phyloP scores from a whole-genome alignment of 148 eudicot species.

The Linanthus parryae region DNA sequence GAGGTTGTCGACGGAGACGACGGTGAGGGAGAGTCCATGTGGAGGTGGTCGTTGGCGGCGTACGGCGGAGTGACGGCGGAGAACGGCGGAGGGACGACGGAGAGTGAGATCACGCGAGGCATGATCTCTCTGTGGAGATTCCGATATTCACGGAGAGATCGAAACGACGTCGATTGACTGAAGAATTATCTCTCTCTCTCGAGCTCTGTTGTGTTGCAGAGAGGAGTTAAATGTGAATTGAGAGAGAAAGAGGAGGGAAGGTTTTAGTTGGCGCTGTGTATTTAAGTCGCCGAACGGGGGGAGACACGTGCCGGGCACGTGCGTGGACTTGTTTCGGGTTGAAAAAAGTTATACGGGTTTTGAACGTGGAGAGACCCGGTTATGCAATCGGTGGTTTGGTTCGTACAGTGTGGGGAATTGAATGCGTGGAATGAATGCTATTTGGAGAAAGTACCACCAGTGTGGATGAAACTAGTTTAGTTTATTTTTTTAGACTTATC shows the following conservation, averaged over 20 bases:
- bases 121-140: not conserved
- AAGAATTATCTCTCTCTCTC: too few relatives aligned
- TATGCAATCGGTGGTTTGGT: too few relatives aligned
- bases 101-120: not conserved
- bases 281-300: not conserved
- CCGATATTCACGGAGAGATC: not conserved
- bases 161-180: too few relatives aligned
- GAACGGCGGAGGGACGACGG: not conserved
- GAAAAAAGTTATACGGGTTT: not conserved
- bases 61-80: constrained; percentile 4
- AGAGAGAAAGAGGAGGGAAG: not conserved
- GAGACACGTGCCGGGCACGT: constrained; percentile 1
- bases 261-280: not conserved
- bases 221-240: not conserved
- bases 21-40: not conserved
- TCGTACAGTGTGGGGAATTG: not conserved
- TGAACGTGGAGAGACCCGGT: too few relatives aligned
- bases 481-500: not conserved
- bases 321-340: not conserved
- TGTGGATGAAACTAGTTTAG: not conserved
- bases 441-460: not conserved
- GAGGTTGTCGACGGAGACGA: constrained; percentile 18
- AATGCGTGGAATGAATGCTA: not conserved
- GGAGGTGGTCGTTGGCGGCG: not conserved
- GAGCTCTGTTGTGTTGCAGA: not conserved